phyloP scores from a whole-genome alignment of 345 rosid genomes.

The Diplotaxis tenuifolia region DNA sequence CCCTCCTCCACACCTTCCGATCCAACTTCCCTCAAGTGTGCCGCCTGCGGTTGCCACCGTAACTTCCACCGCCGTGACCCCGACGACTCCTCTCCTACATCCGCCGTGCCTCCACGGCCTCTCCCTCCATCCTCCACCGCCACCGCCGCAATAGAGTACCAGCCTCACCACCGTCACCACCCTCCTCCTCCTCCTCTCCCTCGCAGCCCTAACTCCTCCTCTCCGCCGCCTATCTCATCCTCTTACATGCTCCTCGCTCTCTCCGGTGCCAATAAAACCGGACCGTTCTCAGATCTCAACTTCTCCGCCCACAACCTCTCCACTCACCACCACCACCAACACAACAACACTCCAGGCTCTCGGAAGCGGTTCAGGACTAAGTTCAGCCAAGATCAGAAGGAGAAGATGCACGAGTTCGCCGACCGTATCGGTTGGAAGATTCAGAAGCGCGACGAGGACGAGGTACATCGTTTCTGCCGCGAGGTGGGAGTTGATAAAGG shows the following conservation, averaged over 20 bases:
- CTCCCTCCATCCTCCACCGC: slow-evolving; percentile 13
- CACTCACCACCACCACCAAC: neutral
- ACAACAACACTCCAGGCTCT: slow-evolving; percentile 16
- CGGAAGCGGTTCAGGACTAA: slow-evolving; percentile 66
- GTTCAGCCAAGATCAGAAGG: slow-evolving; percentile 66
- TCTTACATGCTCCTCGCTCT: slow-evolving; percentile 76
- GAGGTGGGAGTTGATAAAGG: slow-evolving; percentile 66
- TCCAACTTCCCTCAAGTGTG: slow-evolving; percentile 73
- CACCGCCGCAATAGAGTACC: slow-evolving; percentile 50
- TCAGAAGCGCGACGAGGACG: slow-evolving; percentile 78
- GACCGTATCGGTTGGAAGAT: slow-evolving; percentile 84
- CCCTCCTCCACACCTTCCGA: slow-evolving; percentile 41
- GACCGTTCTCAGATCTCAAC: slow-evolving; percentile 31
- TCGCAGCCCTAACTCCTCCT: slow-evolving; percentile 66
- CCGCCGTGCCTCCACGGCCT: neutral
- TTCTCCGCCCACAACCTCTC: slow-evolving; percentile 12
- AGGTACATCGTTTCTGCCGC: slow-evolving; percentile 56
- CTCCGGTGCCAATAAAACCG: slow-evolving; percentile 41
- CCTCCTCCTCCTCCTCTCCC: slow-evolving; percentile 43
- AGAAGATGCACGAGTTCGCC: slow-evolving; percentile 66
- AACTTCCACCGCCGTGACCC: slow-evolving; percentile 78
- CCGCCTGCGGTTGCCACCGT: slow-evolving; percentile 86
- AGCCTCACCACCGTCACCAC: slow-evolving; percentile 68
- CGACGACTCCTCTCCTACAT: slow-evolving; percentile 22
- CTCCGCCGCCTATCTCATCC: slow-evolving; percentile 70